Base-by-base conservation (phyloP, 306 rosid genomes). In the Aeschynomene evenia region DNA sequence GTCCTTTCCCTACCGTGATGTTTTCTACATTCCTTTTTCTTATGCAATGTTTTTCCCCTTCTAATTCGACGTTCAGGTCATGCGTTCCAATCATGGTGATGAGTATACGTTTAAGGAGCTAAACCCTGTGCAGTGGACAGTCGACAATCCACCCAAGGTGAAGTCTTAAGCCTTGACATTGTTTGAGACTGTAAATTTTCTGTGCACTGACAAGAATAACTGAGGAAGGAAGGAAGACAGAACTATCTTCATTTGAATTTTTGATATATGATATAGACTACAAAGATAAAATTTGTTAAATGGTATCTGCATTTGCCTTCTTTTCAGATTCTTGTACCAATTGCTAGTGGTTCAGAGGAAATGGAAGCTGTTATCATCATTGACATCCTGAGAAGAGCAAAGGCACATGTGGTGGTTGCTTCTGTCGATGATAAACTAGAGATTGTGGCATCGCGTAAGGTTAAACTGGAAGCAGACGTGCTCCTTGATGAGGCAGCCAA, bases 331-430 rank as follows among this genome's bases (percentile, higher is more conserved):
- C 98, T 94, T 43, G 95, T 94, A 66, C 97, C 98, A 34, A 80
- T 90, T 62, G 96, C 97, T 23, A 68, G 85, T 73, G 98, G 97
- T 55, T 75, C 84, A 3, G 98, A 94, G 90, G 98, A 94, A 85
- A 90, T 94, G 98, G 97, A 94, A 86, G 96, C 96, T 56, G 62
- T 85, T 9, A 87, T 87, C 64, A 87, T 91, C 55, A 82, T 94
- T 61, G 95, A 88, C 76, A 68, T 91, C 70, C 88, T 94, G 55
- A 86, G 95, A 28, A 68, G 91, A 69, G 96, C 97, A 37, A 85
- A 94, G 73, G 95, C 90, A 71, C 58, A 91, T 77, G 98, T 90
- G 57, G 90, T 88, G 50, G 97, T 91, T 82, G 96, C 95, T 45
- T 85, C 98, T 81, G 74, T 88, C 63, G 97, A 79, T 81, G 85